Evolutionary conservation across 257 asterid species (phyloP).

Genomic region (Rauvolfia tetraphylla): DNA sequence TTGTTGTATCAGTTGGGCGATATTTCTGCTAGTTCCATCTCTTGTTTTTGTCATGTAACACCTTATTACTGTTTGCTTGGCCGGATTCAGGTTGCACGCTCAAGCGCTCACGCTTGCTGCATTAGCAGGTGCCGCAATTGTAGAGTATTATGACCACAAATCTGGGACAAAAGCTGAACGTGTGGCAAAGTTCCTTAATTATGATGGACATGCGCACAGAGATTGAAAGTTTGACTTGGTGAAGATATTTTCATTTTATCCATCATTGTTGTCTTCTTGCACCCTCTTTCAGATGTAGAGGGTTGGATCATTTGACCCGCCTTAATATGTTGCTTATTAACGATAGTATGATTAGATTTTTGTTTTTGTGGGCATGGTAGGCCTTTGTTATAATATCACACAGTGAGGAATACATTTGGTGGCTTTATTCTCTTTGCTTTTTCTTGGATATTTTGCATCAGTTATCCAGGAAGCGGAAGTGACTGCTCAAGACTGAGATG

Average conservation of each 20-base stretch:
- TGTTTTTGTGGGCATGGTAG: background rate
- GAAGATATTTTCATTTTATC: background rate
- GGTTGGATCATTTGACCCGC: background rate
- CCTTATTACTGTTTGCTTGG: background rate
- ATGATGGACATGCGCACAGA: slow-evolving; percentile 37
- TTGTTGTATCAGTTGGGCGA: background rate
- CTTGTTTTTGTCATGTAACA: background rate
- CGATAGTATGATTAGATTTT: background rate
- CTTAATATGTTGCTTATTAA: background rate
- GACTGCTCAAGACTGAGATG: background rate
- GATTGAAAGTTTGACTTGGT: slow-evolving; percentile 28
- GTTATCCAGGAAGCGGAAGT: background rate
- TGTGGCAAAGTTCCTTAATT: slow-evolving; percentile 65
- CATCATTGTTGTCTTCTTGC: background rate
- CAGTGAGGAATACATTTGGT: background rate
- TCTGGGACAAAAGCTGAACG: slow-evolving; percentile 74
- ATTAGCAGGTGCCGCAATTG: slow-evolving; percentile 67
- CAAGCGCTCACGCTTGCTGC: slow-evolving; percentile 94
- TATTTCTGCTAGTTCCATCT: background rate
- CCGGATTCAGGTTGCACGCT: slow-evolving; percentile 73
- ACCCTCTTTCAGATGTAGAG: background rate
- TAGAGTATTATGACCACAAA: slow-evolving; percentile 78
- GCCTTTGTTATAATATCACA: slow-evolving; percentile 9
- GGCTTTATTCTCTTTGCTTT: background rate
- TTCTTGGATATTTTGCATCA: background rate